Evolutionary conservation across 208 protist genomes (phyloP), one percentile per base, ranked within the genome.

Genomic region (Trypanosoma boissoni): DNA sequence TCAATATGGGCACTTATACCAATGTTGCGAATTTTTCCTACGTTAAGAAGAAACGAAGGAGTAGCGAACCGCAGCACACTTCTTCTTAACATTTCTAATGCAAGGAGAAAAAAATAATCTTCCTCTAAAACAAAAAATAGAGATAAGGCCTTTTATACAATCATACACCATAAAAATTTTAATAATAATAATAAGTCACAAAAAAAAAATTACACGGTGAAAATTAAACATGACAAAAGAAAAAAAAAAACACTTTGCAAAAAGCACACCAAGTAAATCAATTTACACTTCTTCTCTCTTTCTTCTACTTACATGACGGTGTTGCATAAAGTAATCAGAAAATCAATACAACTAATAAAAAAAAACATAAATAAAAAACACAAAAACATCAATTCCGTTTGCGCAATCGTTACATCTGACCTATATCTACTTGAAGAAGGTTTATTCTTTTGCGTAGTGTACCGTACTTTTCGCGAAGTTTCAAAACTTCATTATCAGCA

Each of bases 1-100:
- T 99, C 98, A 75, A 99, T 99, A 83, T 99, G 98, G 9, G 97
- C 97, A 45, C 91, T 97, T 53, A 99, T 98, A 59, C 96, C 97
- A 68, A 99, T 97, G 66, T 99, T 99, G 36, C 97, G 77, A 32
- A 94, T 48, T 45, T 85, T 82, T 48, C 75, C 78, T 48, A 94
- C 68, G 27, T 52, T 73, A 49, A 88, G 74, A 23, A 85, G 20
- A 58, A 94, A 96, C 27, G 74, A 70, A 6, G 84, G 71, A n/a
- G 86, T 92, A 26, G 80, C 83, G 31, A 86, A 54, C 7, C 80
- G 70, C 14, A 70, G 29, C 9, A 27, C 28, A 48, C 45, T 83
- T 41, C 51, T 27, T 20, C 48, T 46, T 54, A 68, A 64, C 44
- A 86, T 59, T 59, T 46, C 21, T 7, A 53, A 48, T 31, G 44